These are phyloP conservation scores for Aquilaria sinensis DNA, from an alignment of 345 rosid genomes.

Conservation along the genomic window DNA sequence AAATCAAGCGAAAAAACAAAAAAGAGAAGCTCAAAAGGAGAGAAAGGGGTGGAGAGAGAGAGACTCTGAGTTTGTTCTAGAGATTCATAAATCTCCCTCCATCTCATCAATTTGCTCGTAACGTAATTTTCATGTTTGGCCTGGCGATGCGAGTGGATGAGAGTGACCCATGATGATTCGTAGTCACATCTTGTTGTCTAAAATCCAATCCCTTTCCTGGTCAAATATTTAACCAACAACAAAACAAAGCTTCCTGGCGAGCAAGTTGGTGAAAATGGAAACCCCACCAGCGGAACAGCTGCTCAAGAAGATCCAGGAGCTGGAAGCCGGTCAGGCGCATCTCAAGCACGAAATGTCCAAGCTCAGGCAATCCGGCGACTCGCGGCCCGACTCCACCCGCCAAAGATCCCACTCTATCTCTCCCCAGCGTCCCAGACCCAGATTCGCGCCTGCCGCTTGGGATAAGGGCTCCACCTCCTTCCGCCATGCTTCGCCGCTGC, in stretches of 20 bases:
- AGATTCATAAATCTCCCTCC: not conserved
- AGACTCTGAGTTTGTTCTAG: not conserved
- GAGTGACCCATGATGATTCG: not conserved
- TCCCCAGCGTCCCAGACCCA: slow-evolving; percentile 45
- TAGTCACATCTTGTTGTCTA: not conserved
- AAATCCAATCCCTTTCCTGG: not conserved
- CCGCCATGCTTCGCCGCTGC: slow-evolving; percentile 83
- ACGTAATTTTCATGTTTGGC: not conserved
- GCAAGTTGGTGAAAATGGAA: slow-evolving; percentile 32
- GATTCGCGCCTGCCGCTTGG: slow-evolving; percentile 30
- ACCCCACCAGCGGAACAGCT: slow-evolving; percentile 74
- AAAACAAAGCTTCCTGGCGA: not conserved
- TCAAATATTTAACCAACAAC: not conserved
- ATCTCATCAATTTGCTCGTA: slow-evolving; percentile 2
- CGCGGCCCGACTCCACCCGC: slow-evolving; percentile 16
- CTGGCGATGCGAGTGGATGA: not conserved
- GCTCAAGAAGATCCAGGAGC: slow-evolving; percentile 75
- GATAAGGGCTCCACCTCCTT: slow-evolving; percentile 56
- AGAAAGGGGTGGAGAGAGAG: not conserved
- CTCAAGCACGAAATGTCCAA: slow-evolving; percentile 76
- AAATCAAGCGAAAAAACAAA: not conserved
- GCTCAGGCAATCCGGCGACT: slow-evolving; percentile 45
- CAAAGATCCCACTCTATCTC: slow-evolving; percentile 89
- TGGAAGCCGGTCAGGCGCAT: slow-evolving; percentile 80
- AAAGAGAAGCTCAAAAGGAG: not conserved